Evolutionary conservation across 2,329 filamentous ascomycete species (phyloP).

Genomic region (Alternaria sp.): DNA sequence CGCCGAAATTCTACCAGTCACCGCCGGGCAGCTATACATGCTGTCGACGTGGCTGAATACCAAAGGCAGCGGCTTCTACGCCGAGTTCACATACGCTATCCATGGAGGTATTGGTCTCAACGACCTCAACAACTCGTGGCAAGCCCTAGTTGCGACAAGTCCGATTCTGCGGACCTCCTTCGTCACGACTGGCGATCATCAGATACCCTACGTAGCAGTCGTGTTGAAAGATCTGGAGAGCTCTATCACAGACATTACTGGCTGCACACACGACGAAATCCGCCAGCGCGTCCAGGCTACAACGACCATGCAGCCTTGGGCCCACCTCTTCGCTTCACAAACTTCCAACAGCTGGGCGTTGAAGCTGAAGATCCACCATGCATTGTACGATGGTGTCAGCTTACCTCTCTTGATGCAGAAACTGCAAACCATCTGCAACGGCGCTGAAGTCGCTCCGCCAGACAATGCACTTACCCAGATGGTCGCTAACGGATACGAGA

Average conservation of each 20-base stretch:
- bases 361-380: constrained; percentile 74
- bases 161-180: constrained; percentile 75
- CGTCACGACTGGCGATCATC: constrained; percentile 56
- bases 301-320: constrained; percentile 38
- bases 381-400: constrained; percentile 86
- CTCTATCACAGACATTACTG: constrained; percentile 39
- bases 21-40: constrained; percentile 82
- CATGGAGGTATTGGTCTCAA: constrained; percentile 47
- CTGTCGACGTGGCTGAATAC: constrained; percentile 76
- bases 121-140: constrained; percentile 67
- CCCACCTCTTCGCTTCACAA: constrained; percentile 46
- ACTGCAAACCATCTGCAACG: constrained; percentile 55
- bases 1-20: constrained; percentile 69
- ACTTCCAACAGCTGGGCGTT: constrained; percentile 43
- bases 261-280: constrained; percentile 15
- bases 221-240: constrained; percentile 55
- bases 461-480: constrained; percentile 51
- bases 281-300: not conserved
- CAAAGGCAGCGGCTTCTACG: constrained; percentile 72
- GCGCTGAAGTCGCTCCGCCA: constrained; percentile 13
- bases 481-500: constrained; percentile 35
- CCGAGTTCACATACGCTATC: constrained; percentile 70
- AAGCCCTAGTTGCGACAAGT: constrained; percentile 59
- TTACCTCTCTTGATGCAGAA: constrained; percentile 68
- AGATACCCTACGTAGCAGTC: constrained; percentile 68